phyloP scores from a whole-genome alignment of 495 filamentous ascomycete species.

The Talaromyces liani region DNA sequence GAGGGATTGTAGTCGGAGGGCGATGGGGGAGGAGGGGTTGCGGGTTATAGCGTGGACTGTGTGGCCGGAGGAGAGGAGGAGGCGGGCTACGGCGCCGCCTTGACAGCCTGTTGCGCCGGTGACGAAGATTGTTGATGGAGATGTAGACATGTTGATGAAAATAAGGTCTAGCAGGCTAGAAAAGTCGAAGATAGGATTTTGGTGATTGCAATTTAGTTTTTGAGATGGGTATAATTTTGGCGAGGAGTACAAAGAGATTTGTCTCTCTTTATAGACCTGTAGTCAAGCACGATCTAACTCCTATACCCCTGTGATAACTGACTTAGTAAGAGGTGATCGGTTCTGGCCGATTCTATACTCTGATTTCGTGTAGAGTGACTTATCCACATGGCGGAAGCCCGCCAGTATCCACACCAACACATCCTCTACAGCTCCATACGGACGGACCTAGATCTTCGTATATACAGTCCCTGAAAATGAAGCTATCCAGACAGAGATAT shows the following conservation, averaged over 20 bases:
- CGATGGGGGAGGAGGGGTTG: constrained; percentile 23
- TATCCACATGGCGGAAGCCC: neutral
- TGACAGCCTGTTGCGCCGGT: constrained; percentile 43
- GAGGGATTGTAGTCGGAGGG: constrained; percentile 23
- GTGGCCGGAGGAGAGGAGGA: constrained; percentile 28
- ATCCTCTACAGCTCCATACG: neutral
- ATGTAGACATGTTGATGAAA: constrained; percentile 23
- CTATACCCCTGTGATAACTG: too few relatives aligned
- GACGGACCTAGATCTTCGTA: neutral
- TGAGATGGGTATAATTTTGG: neutral
- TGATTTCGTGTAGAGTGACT: too few relatives aligned
- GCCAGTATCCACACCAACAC: neutral
- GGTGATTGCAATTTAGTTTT: neutral
- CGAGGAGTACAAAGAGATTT: neutral
- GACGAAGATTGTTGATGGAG: constrained; percentile 29
- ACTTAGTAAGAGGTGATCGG: too few relatives aligned
- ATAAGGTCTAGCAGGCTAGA: constrained; percentile 9
- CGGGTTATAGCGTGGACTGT: constrained; percentile 34
- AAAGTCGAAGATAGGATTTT: neutral
- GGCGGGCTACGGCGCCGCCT: constrained; percentile 33
- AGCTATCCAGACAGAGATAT: neutral
- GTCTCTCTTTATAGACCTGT: too few relatives aligned
- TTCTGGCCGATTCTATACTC: too few relatives aligned
- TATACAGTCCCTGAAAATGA: neutral
- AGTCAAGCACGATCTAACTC: too few relatives aligned